Conservation (phyloP, 495 filamentous ascomycete genomes). For the Neurospora tetrasperma region DNA sequence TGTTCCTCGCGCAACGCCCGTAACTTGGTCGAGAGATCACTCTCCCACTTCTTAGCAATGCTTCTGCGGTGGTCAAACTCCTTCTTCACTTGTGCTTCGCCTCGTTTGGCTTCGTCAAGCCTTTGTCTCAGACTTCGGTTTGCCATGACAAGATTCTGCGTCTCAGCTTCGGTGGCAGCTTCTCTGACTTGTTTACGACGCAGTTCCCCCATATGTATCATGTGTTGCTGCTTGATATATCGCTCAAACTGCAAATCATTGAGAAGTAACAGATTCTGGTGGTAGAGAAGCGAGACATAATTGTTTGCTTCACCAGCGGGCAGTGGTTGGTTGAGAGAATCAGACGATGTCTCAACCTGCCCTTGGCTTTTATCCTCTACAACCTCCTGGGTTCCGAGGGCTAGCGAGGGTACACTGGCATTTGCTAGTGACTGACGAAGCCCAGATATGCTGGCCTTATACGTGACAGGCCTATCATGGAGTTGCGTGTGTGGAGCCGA, state of each 20-base stretch:
- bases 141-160: conserved; percentile 60
- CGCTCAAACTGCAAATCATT: conserved; percentile 71
- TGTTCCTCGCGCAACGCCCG: conserved; percentile 54
- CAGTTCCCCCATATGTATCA: conserved; percentile 62
- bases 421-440: conserved; percentile 40
- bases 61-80: conserved; percentile 54
- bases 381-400: conserved; percentile 33
- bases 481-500: conserved; percentile 39
- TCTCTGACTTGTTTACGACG: conserved; percentile 57
- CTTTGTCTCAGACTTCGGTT: conserved; percentile 59
- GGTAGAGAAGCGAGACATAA: conserved; percentile 48
- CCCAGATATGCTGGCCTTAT: conserved; percentile 40
- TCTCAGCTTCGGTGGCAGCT: conserved; percentile 62
- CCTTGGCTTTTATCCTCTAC: conserved; percentile 16
- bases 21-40: conserved; percentile 50
- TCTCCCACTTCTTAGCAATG: conserved; percentile 62
- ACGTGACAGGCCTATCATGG: conserved; percentile 44
- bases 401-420: conserved; percentile 40
- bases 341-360: conserved; percentile 12
- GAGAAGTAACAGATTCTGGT: conserved; percentile 53
- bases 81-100: conserved; percentile 50
- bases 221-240: conserved; percentile 65
- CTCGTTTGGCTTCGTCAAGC: conserved; percentile 55
- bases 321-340: background rate
- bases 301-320: conserved; percentile 16